Evolutionary conservation across 306 rosid species (phyloP).

Genomic region (Vicia villosa): DNA sequence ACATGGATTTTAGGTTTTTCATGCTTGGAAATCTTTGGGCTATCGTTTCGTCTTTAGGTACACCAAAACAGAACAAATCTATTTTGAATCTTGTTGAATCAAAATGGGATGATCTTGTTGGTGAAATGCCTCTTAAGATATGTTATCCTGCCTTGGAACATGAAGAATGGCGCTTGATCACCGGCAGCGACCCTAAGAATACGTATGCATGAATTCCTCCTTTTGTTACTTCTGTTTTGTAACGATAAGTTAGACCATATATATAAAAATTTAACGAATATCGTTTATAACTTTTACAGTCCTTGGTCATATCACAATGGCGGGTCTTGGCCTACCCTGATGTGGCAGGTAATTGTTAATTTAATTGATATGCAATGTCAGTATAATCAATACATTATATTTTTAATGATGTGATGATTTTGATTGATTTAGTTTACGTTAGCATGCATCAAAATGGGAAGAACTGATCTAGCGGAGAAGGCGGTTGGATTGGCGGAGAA

Average conservation of each 20-base stretch:
- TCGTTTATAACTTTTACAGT: constrained; percentile 46
- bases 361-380: background rate
- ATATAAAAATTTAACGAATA: background rate
- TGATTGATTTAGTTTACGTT: constrained; percentile 66
- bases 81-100: constrained; percentile 75
- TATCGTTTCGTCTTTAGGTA: constrained; percentile 81
- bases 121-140: constrained; percentile 89
- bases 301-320: constrained; percentile 99
- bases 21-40: constrained; percentile 97
- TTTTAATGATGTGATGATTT: background rate
- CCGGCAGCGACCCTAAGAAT: constrained; percentile 95
- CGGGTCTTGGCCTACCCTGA: constrained; percentile 98
- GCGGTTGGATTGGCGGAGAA: constrained; percentile 81
- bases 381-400: background rate
- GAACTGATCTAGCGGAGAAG: constrained; percentile 68
- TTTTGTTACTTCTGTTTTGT: constrained; percentile 7
- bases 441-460: constrained; percentile 96
- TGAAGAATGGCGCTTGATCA: constrained; percentile 93
- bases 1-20: constrained; percentile 98
- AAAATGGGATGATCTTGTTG: constrained; percentile 90
- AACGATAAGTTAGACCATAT: background rate
- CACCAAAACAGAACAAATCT: constrained; percentile 81
- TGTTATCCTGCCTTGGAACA: constrained; percentile 89
- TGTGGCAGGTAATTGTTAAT: constrained; percentile 76
- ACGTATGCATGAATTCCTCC: constrained; percentile 62